Base-by-base conservation (phyloP, 179 eudicot genomes). In the Silene noctiflora region DNA sequence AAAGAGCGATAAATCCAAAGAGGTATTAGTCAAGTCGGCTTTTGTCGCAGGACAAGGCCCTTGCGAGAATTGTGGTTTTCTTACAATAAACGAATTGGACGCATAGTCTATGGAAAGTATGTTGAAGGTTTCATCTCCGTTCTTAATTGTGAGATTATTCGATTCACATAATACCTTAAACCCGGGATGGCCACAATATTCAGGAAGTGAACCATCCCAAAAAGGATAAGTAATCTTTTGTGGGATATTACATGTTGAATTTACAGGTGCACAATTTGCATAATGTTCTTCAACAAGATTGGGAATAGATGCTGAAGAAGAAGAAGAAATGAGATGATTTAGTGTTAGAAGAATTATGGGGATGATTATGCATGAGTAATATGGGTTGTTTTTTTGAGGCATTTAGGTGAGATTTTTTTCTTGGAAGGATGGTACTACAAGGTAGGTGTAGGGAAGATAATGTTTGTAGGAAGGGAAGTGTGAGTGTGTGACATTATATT, bases 171-270 rank as follows among this genome's bases (percentile, higher is more conserved):
- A 55, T 6, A 86, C 68, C 64, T 62, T 27, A 35, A 86, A 84
- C 0, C 13, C 20, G 1, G 79, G 81, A 21, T 80, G 78, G 46
- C 87, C 87, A 35, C 89, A 86, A 29, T 33, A 48, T 2, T 31
- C 9, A 11, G 72, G 82, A 0, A 53, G 78, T 20, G 5, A 62
- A 31, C 56, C 19, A 4, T 80, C 85, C 79, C 81, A 82, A 12
- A 80, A 86, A 17, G 89, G 89, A 69, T 82, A 86, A 6, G 62
- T 11, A 22, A 82, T 60, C 8, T 42, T 51, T 8, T 16, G 73
- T 12, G 31, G 0, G 8, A 4, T 25, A 4, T 82, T 83, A 46
- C 87, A 84, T 9, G 20, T 66, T 60, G 75, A 69, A 0, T 67
- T 35, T 0, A 7, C 0, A 0, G 75, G 70, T 19, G 6, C 17